Base-by-base conservation (phyloP, 352 stramenopile genomes). In the Paralagenidium karlingii region DNA sequence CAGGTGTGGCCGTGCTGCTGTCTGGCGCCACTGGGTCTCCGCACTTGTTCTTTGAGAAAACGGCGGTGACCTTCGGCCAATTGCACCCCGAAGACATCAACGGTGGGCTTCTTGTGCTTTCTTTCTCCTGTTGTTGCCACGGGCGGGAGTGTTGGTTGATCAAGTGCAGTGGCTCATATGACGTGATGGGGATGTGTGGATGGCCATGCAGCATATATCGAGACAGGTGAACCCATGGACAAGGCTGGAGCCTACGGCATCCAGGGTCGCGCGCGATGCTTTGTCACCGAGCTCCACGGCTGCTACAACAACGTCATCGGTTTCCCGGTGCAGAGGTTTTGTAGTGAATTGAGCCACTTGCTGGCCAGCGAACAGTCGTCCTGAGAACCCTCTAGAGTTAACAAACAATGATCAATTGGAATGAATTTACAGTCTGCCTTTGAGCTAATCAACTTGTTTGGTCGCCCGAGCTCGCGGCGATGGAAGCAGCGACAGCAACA, bases 221-320 rank as follows among this genome's bases (percentile, higher is more conserved):
- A 65, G 20, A 94, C 75, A 1, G 77, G 76, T 2, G 83, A 95
- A 45, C 83, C 85, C 1, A 94, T 96, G 82, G 86, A 96, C 54
- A 96, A 96, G 47, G 79, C 84, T 1, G 84, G 86, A 24, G 60
- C 76, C 5, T 96, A 96, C 53, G 86, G 84, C 8, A 84, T 96
- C 38, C 83, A 95, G 60, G 82, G 80, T 54, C 53, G 54, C 12
- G 76, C 71, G 10, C 76, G 79, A 11, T 86, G 73, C 45, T 91
- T 95, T 39, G 70, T 96, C 10, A 48, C 52, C 18, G 63, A 63
- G 24, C 47, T 96, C 21, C 51, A 75, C n/a, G 86, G 86, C 34
- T 95, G 82, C 60, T 86, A 71, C 51, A 95, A 94, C 63, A 96
- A 94, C 48, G 83, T 95, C 25, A 92, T 93, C 47, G 79, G 82